phyloP scores from a whole-genome alignment of 1,284 basidiomycete genomes.

The Sporisorium iseilematis-ciliati region DNA sequence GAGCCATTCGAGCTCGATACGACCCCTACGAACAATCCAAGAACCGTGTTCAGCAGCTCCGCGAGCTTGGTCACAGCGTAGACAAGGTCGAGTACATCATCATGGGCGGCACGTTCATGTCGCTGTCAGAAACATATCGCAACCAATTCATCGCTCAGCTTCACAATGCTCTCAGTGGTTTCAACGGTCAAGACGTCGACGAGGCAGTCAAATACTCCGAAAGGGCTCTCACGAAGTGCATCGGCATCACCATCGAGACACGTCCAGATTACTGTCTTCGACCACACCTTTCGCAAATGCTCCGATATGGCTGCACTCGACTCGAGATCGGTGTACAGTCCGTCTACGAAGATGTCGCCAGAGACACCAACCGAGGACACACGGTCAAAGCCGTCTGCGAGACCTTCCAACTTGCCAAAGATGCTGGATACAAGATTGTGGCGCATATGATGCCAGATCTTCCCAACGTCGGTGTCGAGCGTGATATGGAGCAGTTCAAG shows the following conservation, averaged over 20 bases:
- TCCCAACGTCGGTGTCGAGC: conserved; percentile 95
- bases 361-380: conserved; percentile 94
- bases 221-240: conserved; percentile 96
- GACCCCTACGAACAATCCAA: conserved; percentile 98
- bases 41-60: conserved; percentile 93
- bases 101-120: conserved; percentile 99
- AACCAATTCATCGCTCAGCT: conserved; percentile 93
- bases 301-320: conserved; percentile 97
- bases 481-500: conserved; percentile 98
- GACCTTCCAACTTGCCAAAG: conserved; percentile 97
- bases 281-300: conserved; percentile 98
- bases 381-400: conserved; percentile 97
- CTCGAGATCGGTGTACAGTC: conserved; percentile 99
- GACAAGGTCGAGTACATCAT: conserved; percentile 99
- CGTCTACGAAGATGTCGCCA: conserved; percentile 98
- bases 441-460: conserved; percentile 75
- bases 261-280: conserved; percentile 97
- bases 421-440: conserved; percentile 96
- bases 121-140: conserved; percentile 95
- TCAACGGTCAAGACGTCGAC: conserved; percentile 89
- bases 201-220: conserved; percentile 99
- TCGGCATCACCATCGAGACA: conserved; percentile 99
- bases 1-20: conserved; percentile 96
- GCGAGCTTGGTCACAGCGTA: conserved; percentile 92
- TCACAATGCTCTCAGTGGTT: conserved; percentile 96